Evolutionary conservation across 345 rosid genomes (phyloP).

Genomic region (Carallia brachiata): DNA sequence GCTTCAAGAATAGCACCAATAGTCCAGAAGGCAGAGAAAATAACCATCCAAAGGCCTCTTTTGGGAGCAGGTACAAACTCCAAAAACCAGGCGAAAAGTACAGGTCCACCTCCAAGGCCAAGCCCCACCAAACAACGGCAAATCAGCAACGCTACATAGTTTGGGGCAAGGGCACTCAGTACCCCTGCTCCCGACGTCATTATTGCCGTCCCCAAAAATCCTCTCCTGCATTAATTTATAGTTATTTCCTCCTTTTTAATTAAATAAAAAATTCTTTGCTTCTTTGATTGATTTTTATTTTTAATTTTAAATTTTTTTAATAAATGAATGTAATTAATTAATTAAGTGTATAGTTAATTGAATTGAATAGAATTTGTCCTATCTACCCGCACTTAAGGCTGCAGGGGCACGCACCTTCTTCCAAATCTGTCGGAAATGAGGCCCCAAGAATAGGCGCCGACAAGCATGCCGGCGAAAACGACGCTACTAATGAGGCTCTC

Average conservation of each 20-base stretch:
- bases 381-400: too few relatives aligned
- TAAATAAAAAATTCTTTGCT: too few relatives aligned
- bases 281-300: too few relatives aligned
- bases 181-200: slow-evolving; percentile 69
- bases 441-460: slow-evolving; percentile 8
- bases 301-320: too few relatives aligned
- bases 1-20: slow-evolving; percentile 76
- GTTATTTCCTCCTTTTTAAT: not conserved
- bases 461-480: slow-evolving; percentile 12
- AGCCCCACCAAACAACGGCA: slow-evolving; percentile 77
- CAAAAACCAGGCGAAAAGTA: slow-evolving; percentile 77
- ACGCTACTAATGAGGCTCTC: slow-evolving; percentile 3
- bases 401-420: slow-evolving; percentile 33
- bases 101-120: slow-evolving; percentile 90
- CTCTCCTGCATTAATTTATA: slow-evolving; percentile 47
- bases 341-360: too few relatives aligned
- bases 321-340: not conserved
- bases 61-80: slow-evolving; percentile 85
- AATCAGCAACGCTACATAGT: slow-evolving; percentile 48
- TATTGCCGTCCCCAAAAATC: slow-evolving; percentile 69
- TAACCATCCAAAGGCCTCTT: slow-evolving; percentile 86
- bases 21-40: slow-evolving; percentile 79
- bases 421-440: slow-evolving; percentile 9
- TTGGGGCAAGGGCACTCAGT: slow-evolving; percentile 68
- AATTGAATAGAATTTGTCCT: too few relatives aligned